phyloP scores from a whole-genome alignment of 331 rosid genomes.

The Ulmus americana region DNA sequence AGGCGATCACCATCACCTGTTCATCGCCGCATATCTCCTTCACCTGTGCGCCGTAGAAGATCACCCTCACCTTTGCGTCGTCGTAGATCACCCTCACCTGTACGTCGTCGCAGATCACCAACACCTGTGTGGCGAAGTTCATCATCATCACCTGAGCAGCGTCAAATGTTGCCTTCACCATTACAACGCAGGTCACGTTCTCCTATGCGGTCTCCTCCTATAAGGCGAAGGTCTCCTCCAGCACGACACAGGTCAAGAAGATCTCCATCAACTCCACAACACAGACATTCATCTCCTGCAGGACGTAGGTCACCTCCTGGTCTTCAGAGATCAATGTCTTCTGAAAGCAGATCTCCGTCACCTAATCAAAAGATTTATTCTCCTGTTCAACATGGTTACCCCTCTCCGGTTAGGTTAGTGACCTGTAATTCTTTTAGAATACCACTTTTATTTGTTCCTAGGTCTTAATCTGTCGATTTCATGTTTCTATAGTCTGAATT shows the following conservation, averaged over 20 bases:
- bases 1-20: conserved; percentile 26
- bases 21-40: conserved; percentile 24
- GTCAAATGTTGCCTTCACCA: background rate
- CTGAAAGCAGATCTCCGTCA: conserved; percentile 41
- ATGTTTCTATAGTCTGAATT: background rate
- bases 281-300: conserved; percentile 37
- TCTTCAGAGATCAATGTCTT: conserved; percentile 34
- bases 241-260: background rate
- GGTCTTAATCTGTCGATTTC: background rate
- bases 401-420: conserved; percentile 43
- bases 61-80: conserved; percentile 27
- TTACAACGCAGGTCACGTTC: conserved; percentile 14
- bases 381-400: conserved; percentile 35
- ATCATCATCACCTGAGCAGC: conserved; percentile 16
- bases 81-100: conserved; percentile 22
- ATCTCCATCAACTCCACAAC: conserved; percentile 2
- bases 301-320: conserved; percentile 38
- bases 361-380: conserved; percentile 45
- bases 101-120: conserved; percentile 26
- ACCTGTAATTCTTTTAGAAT: background rate
- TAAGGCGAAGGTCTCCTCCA: conserved; percentile 1
- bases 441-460: background rate
- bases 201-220: conserved; percentile 5
- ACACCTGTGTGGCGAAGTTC: conserved; percentile 16
- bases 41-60: conserved; percentile 22